Evolutionary conservation across 306 rosid genomes (phyloP), one percentile per base, ranked within the genome.

Genomic region (Fragaria ananassa): DNA sequence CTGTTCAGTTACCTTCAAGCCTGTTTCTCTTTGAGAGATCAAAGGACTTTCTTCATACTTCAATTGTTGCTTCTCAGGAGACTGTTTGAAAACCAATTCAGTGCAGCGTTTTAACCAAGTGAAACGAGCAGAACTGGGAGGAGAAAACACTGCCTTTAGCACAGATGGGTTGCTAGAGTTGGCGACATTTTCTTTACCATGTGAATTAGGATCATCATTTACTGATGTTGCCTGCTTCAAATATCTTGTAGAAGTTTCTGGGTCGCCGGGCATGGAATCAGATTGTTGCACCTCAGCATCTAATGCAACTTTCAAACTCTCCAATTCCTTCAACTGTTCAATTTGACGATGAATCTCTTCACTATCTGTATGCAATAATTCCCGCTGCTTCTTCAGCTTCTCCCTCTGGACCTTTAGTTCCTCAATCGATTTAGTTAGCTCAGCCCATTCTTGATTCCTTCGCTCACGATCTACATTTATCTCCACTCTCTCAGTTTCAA

Each of bases 391-490:
- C 71, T 87, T 90, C 73, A 96, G 83, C 83, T 96, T 96, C 81
- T 89, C 93, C 78, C 99, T 89, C 74, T 92, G 99, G 76, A 89
- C 79, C 85, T 67, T 91, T 23, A 96, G 98, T 76, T 92, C 99
- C 84, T 89, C 89, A 53, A 96, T 96, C 50, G 91, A 90, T 63
- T 87, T 88, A 73, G 76, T 92, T 44, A 96, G 82, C 85, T 92
- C 99, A 37, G 93, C 90, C 98, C 99, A 92, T 81, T 96, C 99
- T 77, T 14, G 88, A 63, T 91, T 93, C 83, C 98, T 89, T 78
- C 68, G 83, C 50, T 88, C 96, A 71, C 98, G 93, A 78, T 96
- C 99, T 85, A 91, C 66, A 80, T 87, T 92, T 76, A 96, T 90
- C 81, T 92, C 93, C 47, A 73, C 19, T 71, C 99, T 85, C 89